Percentiles rank a stretch among this genome's conserved stretches.
Evolutionary conservation across 1,284 basidiomycete species (phyloP).

Genomic region (Moesziomyces globuligerus): DNA sequence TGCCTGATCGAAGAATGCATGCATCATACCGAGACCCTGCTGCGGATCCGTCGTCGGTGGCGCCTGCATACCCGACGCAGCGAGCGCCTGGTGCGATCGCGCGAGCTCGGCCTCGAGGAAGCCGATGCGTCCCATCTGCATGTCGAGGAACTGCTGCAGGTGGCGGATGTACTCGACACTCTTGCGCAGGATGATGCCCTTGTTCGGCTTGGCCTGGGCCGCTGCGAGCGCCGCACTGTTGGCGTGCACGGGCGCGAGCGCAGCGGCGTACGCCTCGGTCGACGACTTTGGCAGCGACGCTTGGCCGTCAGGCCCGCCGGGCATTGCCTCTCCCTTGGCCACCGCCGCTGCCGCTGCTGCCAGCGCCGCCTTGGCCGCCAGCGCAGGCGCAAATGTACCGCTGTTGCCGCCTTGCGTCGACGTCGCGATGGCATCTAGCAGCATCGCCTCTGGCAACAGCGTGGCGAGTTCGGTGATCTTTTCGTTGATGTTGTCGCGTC

Average conservation of each 20-base stretch:
- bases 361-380: constrained; percentile 49
- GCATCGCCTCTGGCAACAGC: constrained; percentile 77
- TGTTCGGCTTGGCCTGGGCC: constrained; percentile 65
- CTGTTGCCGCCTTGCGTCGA: constrained; percentile 59
- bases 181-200: constrained; percentile 66
- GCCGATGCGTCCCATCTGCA: constrained; percentile 57
- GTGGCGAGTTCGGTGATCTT: constrained; percentile 88
- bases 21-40: constrained; percentile 47
- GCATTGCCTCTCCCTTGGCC: constrained; percentile 31
- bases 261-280: constrained; percentile 46
- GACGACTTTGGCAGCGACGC: constrained; percentile 42
- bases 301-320: constrained; percentile 14
- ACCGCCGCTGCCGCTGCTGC: constrained; percentile 37
- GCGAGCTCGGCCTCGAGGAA: constrained; percentile 57
- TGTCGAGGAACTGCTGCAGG: constrained; percentile 62
- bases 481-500: constrained; percentile 92
- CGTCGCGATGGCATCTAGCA: constrained; percentile 63
- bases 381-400: constrained; percentile 46
- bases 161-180: constrained; percentile 65
- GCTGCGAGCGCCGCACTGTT: constrained; percentile 58
- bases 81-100: constrained; percentile 36
- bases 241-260: constrained; percentile 55
- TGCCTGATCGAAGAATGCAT: constrained; percentile 37
- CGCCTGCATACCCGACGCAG: constrained; percentile 46
- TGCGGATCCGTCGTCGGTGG: constrained; percentile 43